Evolutionary conservation across 1,284 basidiomycete species (phyloP), one percentile per base, ranked within the genome.

Genomic region (Cystobasidium pallidum): DNA sequence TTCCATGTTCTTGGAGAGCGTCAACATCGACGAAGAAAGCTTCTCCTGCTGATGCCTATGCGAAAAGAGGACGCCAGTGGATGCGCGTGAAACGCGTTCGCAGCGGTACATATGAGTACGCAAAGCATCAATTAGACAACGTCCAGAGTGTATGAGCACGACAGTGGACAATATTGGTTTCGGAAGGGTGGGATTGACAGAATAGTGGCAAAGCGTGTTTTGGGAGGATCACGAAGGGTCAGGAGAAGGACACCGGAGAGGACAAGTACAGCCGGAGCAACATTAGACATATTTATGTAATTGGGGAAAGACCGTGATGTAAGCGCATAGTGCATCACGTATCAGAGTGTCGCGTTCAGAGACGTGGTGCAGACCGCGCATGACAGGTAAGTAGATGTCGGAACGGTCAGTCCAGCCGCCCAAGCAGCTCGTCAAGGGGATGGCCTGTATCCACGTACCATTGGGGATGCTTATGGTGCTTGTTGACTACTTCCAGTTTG

Each of bases 1-100:
- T 94, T 24, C 93, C 92, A 91, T 64, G 63, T 47, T 68, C 66
- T 49, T 68, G 66, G 1, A 73, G 66, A 7, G 66, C 41, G 51
- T 71, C 68, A n/a, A 71, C 61, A 49, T 71, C 68, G 19, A 71
- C 36, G 61, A 71, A 63, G 67, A 61, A 70, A 28, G 67, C 30
- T 21, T 66, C 64, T 34, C 34, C 58, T 49, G 43, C 45, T 49
- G 62, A 30, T 26, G 62, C 62, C 62, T 64, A 24, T 6, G 49
- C n/a, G 30, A 13, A 26, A n/a, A 36, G 41, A 36, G 36, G 36
- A 7, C 36, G n/a, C n/a, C n/a, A n/a, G n/a, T n/a, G n/a, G n/a
- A n/a, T n/a, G n/a, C n/a, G n/a, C n/a, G n/a, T n/a, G n/a, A n/a
- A n/a, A n/a, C n/a, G n/a, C n/a, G n/a, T n/a, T n/a, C n/a, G n/a